phyloP scores from a whole-genome alignment of 1,139 yeast species.

The Geotrichum europaeum region DNA sequence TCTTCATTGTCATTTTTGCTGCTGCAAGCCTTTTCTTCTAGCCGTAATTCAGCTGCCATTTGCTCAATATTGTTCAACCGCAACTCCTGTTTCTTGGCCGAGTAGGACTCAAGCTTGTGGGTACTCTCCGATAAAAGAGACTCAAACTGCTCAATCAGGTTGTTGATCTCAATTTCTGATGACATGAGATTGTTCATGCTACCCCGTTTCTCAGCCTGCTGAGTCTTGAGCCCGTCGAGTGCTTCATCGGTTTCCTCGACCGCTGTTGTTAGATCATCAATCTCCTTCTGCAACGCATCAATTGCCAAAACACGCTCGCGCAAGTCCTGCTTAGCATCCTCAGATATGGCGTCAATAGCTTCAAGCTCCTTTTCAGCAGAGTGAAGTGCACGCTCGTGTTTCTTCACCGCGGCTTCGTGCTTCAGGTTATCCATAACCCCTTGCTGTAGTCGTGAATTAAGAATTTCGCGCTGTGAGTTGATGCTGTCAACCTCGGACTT shows the following conservation, averaged over 20 bases:
- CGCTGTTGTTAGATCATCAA: constrained; percentile 32
- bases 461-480: constrained; percentile 58
- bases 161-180: constrained; percentile 62
- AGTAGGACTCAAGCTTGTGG: constrained; percentile 38
- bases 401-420: constrained; percentile 57
- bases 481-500: constrained; percentile 77
- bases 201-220: constrained; percentile 47
- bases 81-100: constrained; percentile 24
- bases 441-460: constrained; percentile 53
- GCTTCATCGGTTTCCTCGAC: constrained; percentile 34
- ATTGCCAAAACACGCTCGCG: constrained; percentile 1
- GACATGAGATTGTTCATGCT: constrained; percentile 57
- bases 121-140: constrained; percentile 41
- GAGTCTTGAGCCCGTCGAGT: constrained; percentile 41
- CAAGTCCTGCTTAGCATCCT: constrained; percentile 25
- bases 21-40: not conserved
- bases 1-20: constrained; percentile 11
- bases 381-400: constrained; percentile 46
- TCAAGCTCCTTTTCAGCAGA: constrained; percentile 36
- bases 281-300: constrained; percentile 30
- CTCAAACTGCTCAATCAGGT: constrained; percentile 56
- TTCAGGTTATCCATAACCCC: constrained; percentile 59
- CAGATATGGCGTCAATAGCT: constrained; percentile 35
- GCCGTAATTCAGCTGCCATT: constrained; percentile 18
- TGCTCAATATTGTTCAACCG: constrained; percentile 27